Evolutionary conservation across 176 grass and related monocot species (phyloP).

Genomic region (Carex myosuroides): DNA sequence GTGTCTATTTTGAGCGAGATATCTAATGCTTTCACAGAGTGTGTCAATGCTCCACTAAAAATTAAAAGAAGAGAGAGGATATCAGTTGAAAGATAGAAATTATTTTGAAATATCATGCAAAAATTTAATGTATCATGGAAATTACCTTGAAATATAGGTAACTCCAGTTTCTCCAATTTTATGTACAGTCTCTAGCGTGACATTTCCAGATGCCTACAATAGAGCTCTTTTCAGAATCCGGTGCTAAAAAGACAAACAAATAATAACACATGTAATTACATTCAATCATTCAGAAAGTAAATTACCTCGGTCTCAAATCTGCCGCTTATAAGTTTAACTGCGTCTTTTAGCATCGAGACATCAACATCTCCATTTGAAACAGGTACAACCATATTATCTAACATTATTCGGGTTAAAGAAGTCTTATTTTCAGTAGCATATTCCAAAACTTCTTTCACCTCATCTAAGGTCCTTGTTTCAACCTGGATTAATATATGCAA

Average conservation of each 20-base stretch:
- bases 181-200: conserved; percentile 74
- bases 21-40: conserved; percentile 95
- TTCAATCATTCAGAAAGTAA: not conserved
- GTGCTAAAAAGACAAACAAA: not conserved
- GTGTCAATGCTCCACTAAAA: conserved; percentile 85
- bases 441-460: conserved; percentile 70
- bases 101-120: not conserved
- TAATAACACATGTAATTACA: not conserved
- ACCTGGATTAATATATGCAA: conserved; percentile 41
- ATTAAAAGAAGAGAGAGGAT: not conserved
- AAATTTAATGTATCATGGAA: not conserved
- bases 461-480: conserved; percentile 86
- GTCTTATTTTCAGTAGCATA: conserved; percentile 62
- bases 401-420: conserved; percentile 84
- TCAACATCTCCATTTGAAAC: conserved; percentile 65
- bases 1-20: conserved; percentile 95
- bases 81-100: conserved; percentile 1
- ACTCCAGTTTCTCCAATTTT: conserved; percentile 95
- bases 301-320: conserved; percentile 94
- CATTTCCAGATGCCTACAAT: conserved; percentile 93
- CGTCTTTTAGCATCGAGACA: conserved; percentile 90
- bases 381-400: conserved; percentile 95
- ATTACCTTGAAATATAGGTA: conserved; percentile 82
- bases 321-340: conserved; percentile 75
- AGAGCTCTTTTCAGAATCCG: not conserved